Evolutionary conservation across 2,329 filamentous ascomycete genomes (phyloP).

Genomic region (Paecilomyces formosus): DNA sequence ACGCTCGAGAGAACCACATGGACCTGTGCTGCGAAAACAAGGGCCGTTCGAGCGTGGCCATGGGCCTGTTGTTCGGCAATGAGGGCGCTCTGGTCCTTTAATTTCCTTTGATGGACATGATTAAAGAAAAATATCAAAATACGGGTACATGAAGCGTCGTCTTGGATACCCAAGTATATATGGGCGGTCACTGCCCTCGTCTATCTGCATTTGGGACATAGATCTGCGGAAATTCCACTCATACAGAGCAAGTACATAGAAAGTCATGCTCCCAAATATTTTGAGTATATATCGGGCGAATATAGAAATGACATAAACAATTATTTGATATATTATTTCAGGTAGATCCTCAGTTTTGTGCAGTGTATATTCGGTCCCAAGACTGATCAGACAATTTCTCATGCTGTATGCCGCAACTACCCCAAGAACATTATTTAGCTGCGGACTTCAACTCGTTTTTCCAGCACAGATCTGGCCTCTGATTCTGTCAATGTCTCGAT

Average conservation of each 20-base stretch:
- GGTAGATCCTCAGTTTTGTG: neutral
- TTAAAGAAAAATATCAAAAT: too few relatives aligned
- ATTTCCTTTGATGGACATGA: neutral
- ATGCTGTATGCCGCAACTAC: neutral
- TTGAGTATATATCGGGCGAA: neutral
- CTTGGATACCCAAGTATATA: neutral
- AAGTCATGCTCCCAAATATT: neutral
- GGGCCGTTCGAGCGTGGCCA: conserved; percentile 25
- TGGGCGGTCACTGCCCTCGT: neutral
- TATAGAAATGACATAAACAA: neutral
- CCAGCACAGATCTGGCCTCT: conserved; percentile 40
- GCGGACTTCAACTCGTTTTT: conserved; percentile 38
- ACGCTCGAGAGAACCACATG: neutral
- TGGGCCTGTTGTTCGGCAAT: conserved; percentile 25
- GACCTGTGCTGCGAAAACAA: conserved; percentile 8
- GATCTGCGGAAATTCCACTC: neutral
- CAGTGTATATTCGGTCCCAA: too few relatives aligned
- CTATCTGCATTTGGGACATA: neutral
- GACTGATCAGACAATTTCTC: too few relatives aligned
- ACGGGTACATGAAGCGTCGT: too few relatives aligned
- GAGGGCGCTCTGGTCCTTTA: neutral
- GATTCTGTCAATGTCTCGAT: conserved; percentile 36
- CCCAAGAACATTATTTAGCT: conserved; percentile 10
- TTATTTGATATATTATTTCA: neutral
- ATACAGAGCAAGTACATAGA: neutral